Conservation (phyloP, 1,284 basidiomycete species). For the Moniliella sp. region DNA sequence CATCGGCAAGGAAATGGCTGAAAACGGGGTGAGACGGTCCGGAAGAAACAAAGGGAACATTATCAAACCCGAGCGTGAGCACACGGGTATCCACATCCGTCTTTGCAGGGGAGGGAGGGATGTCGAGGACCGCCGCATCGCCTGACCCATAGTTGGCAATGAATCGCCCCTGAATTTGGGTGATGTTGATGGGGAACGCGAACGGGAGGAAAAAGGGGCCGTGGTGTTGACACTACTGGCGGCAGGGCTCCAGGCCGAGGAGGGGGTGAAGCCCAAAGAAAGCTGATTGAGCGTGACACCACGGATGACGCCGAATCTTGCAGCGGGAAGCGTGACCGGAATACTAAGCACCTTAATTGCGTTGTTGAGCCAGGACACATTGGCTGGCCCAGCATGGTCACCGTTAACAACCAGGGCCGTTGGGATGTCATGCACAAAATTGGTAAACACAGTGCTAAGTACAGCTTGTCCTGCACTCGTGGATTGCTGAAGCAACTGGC, state of each 20-base stretch:
- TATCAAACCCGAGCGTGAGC: conserved; percentile 45
- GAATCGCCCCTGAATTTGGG: conserved; percentile 45
- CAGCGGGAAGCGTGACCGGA: conserved; percentile 46
- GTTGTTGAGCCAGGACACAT: conserved; percentile 51
- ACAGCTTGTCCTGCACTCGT: conserved; percentile 40
- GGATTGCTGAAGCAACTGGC: conserved; percentile 48
- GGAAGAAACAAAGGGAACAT: conserved; percentile 46
- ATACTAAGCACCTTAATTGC: conserved; percentile 50
- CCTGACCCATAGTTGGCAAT: conserved; percentile 42
- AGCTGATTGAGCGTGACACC: conserved; percentile 47
- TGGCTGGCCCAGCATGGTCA: conserved; percentile 44
- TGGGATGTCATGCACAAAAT: conserved; percentile 49
- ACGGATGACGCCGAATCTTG: conserved; percentile 48
- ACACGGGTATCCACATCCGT: conserved; percentile 48
- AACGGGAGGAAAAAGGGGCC: conserved; percentile 51
- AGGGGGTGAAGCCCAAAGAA: conserved; percentile 44
- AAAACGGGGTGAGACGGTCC: conserved; percentile 41
- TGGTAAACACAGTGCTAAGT: conserved; percentile 51
- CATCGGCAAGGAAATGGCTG: conserved; percentile 48
- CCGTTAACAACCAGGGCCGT: conserved; percentile 47
- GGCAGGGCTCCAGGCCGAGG: conserved; percentile 39
- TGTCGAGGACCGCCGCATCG: conserved; percentile 45
- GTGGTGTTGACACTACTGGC: conserved; percentile 46
- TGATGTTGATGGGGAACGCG: conserved; percentile 49
- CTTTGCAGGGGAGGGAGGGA: conserved; percentile 44